Percentiles rank a stretch among this genome's conserved stretches.
These are phyloP conservation scores for Eucommia ulmoides DNA, from an alignment of 257 asterid genomes.

Conservation along the genomic window DNA sequence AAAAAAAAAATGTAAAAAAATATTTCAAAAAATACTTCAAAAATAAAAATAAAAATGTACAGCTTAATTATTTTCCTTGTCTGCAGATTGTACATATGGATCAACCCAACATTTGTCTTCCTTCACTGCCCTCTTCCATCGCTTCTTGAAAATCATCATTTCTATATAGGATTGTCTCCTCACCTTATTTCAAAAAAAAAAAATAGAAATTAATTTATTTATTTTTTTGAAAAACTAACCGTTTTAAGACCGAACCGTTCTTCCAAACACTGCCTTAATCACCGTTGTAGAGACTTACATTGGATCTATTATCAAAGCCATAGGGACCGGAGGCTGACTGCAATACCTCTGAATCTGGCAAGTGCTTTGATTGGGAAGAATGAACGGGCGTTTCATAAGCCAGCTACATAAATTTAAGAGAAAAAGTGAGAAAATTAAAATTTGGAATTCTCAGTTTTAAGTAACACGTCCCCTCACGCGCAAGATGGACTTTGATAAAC, in stretches of 20 bases:
- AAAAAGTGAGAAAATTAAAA: not conserved
- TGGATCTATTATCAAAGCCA: slow-evolving; percentile 33
- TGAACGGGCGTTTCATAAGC: slow-evolving; percentile 13
- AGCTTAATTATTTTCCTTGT: slow-evolving; percentile 6
- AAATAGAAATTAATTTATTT: too few species aligned
- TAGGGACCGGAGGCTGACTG: slow-evolving; percentile 23
- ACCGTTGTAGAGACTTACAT: slow-evolving; percentile 29
- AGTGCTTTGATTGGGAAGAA: slow-evolving; percentile 14
- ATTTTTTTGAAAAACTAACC: too few species aligned
- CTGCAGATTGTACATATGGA: slow-evolving; percentile 25
- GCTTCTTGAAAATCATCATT: slow-evolving; percentile 39
- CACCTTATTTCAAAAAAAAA: slow-evolving; percentile 20
- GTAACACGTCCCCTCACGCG: not conserved
- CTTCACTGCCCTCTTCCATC: slow-evolving; percentile 54
- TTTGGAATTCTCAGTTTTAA: not conserved
- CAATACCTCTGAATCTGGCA: slow-evolving; percentile 20
- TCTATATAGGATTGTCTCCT: slow-evolving; percentile 45
- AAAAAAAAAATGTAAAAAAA: not conserved
- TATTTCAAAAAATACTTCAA: too few species aligned
- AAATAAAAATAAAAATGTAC: not conserved
- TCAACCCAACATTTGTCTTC: slow-evolving; percentile 67
- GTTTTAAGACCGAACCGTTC: too few species aligned
- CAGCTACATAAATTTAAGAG: slow-evolving; percentile 18
- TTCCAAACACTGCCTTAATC: not conserved
- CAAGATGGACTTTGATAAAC: too few species aligned